Evolutionary conservation across 176 grass and related monocot genomes (phyloP).

Genomic region (Phoenix dactylifera): DNA sequence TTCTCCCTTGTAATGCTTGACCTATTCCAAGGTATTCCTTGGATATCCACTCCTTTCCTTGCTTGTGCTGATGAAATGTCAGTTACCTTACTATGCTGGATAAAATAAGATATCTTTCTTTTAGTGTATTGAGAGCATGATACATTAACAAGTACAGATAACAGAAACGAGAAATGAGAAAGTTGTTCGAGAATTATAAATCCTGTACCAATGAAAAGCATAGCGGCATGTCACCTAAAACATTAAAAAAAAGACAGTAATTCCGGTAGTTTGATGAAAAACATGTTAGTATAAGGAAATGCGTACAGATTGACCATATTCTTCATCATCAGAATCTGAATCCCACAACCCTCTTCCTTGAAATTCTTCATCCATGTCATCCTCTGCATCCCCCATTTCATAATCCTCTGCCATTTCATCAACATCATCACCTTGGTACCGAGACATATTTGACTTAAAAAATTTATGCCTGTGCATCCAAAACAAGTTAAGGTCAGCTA

Average conservation of each 20-base stretch:
- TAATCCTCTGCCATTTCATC: slow-evolving; percentile 42
- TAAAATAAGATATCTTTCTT: not conserved
- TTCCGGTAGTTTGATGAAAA: too few species aligned
- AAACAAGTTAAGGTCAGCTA: slow-evolving; percentile 2
- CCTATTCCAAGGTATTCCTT: slow-evolving; percentile 70
- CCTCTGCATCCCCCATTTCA: slow-evolving; percentile 33
- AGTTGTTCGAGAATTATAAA: too few species aligned
- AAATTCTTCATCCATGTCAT: slow-evolving; percentile 34
- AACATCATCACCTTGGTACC: slow-evolving; percentile 23
- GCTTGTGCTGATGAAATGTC: slow-evolving; percentile 43
- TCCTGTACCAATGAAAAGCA: too few species aligned
- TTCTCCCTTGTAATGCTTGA: slow-evolving; percentile 35
- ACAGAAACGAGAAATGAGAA: too few species aligned
- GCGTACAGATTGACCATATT: slow-evolving; percentile 45
- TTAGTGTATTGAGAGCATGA: too few species aligned
- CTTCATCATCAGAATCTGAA: slow-evolving; percentile 65
- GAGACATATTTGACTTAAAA: slow-evolving; percentile 36
- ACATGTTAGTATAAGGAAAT: too few species aligned
- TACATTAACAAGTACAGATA: too few species aligned
- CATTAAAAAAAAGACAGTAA: too few species aligned
- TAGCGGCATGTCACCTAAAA: too few species aligned
- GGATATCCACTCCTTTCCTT: slow-evolving; percentile 69
- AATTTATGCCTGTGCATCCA: slow-evolving; percentile 5
- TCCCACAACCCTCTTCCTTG: slow-evolving; percentile 22
- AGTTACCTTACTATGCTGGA: slow-evolving; percentile 33